Percentiles rank a stretch among this genome's conserved stretches.
phyloP scores from a whole-genome alignment of 2,329 filamentous ascomycete genomes.

The Gaeumannomyces tritici region DNA sequence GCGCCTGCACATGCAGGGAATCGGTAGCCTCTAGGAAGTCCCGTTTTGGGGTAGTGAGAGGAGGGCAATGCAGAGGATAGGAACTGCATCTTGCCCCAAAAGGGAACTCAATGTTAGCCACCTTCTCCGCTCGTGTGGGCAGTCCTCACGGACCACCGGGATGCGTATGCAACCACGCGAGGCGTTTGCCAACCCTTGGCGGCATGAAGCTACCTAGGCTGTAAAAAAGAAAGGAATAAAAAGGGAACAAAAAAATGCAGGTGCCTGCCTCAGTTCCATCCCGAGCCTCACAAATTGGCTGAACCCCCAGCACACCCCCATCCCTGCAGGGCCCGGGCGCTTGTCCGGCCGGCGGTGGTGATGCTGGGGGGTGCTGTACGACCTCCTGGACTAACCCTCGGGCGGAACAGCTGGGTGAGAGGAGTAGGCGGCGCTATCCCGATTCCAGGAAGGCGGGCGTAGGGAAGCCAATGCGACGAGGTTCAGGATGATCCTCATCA shows the following conservation, averaged over 20 bases:
- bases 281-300: neutral
- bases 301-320: neutral
- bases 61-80: neutral
- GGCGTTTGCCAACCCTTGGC: neutral
- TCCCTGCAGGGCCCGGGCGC: neutral
- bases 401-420: too few species aligned
- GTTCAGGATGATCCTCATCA: neutral
- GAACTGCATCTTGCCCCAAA: neutral
- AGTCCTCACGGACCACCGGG: neutral
- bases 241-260: neutral
- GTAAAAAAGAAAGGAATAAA: neutral
- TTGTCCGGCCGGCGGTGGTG: neutral
- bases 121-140: neutral
- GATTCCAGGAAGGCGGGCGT: neutral
- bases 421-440: neutral
- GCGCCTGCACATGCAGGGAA: neutral
- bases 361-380: neutral
- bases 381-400: neutral
- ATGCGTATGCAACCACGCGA: neutral
- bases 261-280: neutral
- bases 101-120: neutral
- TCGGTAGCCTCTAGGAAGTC: neutral
- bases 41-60: neutral
- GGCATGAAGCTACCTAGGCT: too few species aligned
- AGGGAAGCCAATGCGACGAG: neutral